Conservation (phyloP, 2,329 filamentous ascomycete genomes). For the Basipetospora chlamydospora region DNA sequence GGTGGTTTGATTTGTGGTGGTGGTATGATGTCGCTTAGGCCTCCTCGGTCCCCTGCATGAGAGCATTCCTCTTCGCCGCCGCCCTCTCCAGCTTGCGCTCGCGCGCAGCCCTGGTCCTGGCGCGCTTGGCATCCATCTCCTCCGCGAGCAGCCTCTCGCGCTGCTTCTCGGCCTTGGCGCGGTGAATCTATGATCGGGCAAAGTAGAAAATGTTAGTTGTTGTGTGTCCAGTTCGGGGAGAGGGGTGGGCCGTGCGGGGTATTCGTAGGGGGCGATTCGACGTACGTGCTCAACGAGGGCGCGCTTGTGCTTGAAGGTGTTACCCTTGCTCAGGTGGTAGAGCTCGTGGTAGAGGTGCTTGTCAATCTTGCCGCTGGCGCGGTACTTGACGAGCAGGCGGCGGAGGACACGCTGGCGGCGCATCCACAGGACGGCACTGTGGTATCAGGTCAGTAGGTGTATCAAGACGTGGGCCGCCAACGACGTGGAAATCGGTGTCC, state of each 20-base stretch:
- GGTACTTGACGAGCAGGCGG: slow-evolving; percentile 98
- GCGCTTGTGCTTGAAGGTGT: slow-evolving; percentile 99
- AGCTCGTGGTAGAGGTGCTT: slow-evolving; percentile 99
- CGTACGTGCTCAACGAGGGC: slow-evolving; percentile 99
- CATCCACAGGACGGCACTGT: slow-evolving; percentile 97
- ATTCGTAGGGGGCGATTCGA: slow-evolving; percentile 16
- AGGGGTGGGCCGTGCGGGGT: too few relatives aligned
- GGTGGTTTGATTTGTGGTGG: too few relatives aligned
- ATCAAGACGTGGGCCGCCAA: too few relatives aligned
- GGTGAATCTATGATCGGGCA: slow-evolving; percentile 65
- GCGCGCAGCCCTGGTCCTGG: slow-evolving; percentile 99
- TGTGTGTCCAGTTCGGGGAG: slow-evolving; percentile 9
- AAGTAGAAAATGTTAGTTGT: neutral
- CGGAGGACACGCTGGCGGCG: slow-evolving; percentile 98
- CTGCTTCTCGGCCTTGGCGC: slow-evolving; percentile 98
- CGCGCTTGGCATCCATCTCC: slow-evolving; percentile 99
- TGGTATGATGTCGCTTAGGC: slow-evolving; percentile 8
- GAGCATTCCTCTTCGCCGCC: slow-evolving; percentile 76
- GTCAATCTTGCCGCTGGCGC: slow-evolving; percentile 99
- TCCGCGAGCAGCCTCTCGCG: slow-evolving; percentile 95
- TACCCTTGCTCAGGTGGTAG: slow-evolving; percentile 99
- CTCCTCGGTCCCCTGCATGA: slow-evolving; percentile 57
- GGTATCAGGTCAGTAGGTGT: too few relatives aligned
- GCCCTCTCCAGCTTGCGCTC: slow-evolving; percentile 94
- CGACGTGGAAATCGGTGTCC: too few relatives aligned